A percentile compares a stretch with the other conserved stretches of the same genome.
phyloP scores from a whole-genome alignment of 225 moss, liverwort and hornwort genomes.

The Thuidium tamariscinum region DNA sequence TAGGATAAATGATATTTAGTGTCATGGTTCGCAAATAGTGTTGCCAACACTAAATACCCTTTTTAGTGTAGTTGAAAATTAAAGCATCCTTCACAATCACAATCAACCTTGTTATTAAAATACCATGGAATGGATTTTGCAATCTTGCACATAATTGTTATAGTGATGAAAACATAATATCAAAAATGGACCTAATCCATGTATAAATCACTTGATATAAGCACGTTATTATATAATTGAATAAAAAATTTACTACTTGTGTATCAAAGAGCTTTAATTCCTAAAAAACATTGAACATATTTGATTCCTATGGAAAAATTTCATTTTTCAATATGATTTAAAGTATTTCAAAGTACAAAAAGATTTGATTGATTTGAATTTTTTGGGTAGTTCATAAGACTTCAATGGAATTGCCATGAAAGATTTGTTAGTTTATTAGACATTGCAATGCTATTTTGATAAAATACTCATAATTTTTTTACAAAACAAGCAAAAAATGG shows the following conservation, averaged over 20 bases:
- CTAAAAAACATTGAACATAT: not conserved
- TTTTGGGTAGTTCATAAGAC: not conserved
- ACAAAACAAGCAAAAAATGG: not conserved
- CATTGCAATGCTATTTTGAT: not conserved
- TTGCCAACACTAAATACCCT: too few relatives aligned
- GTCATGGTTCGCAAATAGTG: too few relatives aligned
- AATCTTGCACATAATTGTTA: not conserved
- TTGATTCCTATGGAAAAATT: not conserved
- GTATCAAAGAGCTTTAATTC: not conserved
- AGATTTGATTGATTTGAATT: not conserved
- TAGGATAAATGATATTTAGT: too few relatives aligned
- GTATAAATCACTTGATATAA: not conserved
- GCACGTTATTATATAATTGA: not conserved
- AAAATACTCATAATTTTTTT: not conserved
- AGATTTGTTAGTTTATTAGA: not conserved
- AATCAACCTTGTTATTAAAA: not conserved
- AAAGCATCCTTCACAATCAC: not conserved
- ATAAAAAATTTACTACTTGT: not conserved
- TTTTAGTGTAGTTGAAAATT: rapidly evolving
- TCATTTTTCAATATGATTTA: not conserved
- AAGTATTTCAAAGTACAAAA: not conserved
- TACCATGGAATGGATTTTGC: not conserved
- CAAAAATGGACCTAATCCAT: not conserved
- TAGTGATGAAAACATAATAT: not conserved
- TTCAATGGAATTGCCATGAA: not conserved